Conservation (phyloP, 2,329 filamentous ascomycete genomes). For the Apiospora phragmitis region DNA sequence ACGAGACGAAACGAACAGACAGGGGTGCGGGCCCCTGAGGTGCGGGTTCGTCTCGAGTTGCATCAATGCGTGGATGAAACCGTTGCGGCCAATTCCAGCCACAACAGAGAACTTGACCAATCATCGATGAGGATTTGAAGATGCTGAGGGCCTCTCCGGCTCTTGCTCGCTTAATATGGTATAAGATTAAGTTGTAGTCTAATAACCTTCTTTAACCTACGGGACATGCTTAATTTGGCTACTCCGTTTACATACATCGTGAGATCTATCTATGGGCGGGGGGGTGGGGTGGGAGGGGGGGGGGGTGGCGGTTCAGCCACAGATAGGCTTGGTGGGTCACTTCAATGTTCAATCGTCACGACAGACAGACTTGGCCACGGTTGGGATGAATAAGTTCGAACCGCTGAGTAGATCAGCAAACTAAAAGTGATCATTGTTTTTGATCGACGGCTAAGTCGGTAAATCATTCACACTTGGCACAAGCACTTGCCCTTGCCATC, state of each 20-base stretch:
- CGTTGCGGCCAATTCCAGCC: not conserved
- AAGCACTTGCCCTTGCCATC: not conserved
- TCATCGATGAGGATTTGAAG: not conserved
- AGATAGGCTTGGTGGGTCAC: not conserved
- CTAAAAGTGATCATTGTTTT: not conserved
- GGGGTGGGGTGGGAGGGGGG: too few species aligned
- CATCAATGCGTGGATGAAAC: not conserved
- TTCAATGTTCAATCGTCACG: not conserved
- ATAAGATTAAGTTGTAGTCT: constrained; percentile 1
- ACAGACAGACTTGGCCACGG: not conserved
- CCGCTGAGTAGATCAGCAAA: not conserved
- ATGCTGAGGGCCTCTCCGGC: not conserved
- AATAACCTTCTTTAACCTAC: not conserved
- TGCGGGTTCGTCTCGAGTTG: not conserved
- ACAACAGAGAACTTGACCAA: not conserved
- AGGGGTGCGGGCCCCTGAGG: not conserved
- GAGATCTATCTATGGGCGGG: not conserved
- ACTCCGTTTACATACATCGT: not conserved
- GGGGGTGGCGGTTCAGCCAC: not conserved
- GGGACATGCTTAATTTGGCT: not conserved
- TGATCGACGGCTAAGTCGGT: not conserved
- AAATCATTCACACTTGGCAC: too few species aligned
- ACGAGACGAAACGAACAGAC: not conserved
- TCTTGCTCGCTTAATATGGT: not conserved
- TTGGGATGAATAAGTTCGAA: not conserved